These are phyloP conservation scores for Rhodomyrtus psidioides DNA, from an alignment of 441 rosid genomes.

Conservation along the genomic window DNA sequence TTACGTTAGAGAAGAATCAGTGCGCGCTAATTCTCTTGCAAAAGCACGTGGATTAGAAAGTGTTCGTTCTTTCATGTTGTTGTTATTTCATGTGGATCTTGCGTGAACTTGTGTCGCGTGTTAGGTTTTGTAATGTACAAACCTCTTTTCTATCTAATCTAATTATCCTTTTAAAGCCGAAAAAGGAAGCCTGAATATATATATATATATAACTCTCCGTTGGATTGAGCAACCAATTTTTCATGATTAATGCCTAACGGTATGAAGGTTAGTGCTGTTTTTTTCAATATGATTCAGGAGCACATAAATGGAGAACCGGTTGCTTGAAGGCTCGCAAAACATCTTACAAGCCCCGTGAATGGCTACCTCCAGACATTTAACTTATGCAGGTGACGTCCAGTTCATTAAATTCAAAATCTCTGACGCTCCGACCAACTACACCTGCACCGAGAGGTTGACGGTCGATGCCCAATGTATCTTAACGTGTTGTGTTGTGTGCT, in stretches of 20 bases:
- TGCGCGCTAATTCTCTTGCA: background rate
- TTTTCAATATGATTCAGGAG: background rate
- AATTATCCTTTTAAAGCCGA: no score
- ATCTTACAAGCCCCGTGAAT: background rate
- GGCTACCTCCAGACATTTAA: background rate
- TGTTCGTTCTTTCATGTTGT: background rate
- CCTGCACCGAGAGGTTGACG: background rate
- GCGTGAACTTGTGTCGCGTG: background rate
- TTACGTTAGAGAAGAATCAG: background rate
- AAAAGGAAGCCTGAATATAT: no score
- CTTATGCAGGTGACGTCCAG: background rate
- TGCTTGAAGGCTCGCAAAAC: background rate
- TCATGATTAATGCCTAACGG: background rate
- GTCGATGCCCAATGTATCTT: background rate
- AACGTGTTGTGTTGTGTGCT: background rate
- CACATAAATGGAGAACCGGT: accelerated
- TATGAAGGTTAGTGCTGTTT: background rate
- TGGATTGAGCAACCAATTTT: background rate
- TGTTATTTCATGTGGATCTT: background rate
- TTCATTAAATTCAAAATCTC: no score
- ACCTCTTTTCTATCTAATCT: no score
- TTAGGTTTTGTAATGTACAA: background rate
- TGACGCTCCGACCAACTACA: background rate
- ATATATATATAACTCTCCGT: background rate
- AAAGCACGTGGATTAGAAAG: background rate